Base-by-base conservation (phyloP, 1,284 basidiomycete genomes). In the Sporisorium iseilematis-ciliati region DNA sequence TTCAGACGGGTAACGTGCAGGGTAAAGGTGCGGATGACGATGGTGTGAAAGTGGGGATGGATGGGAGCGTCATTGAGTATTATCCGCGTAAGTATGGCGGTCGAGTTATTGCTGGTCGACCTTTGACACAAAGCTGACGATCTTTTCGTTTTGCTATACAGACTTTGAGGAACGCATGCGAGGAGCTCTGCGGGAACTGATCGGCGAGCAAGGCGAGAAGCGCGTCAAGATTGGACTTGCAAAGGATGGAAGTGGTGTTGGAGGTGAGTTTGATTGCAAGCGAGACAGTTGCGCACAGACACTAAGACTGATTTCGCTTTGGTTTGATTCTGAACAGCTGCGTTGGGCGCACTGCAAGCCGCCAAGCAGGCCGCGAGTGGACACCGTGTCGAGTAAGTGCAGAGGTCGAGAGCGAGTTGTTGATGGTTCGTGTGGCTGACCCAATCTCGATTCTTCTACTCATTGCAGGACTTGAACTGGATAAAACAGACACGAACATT, bases 201-300 rank as follows among this genome's bases (percentile, higher is more conserved):
- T 98, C 12, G 95, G 96, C 7, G 88, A 90, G 43, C 89, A 93
- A 43, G 90, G 92, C 5, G 94, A 94, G 87, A 88, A 89, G 81
- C 88, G 90, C 40, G 90, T 97, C 7, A 89, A 91, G 68, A 93
- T 98, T 78, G 95, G 93, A 23, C 86, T 97, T 79, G 96, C 96
- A 5, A 98, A 97, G 87, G 97, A 99, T 83, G 96, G 97, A 25
- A 95, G 93, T 83, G 97, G 96, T 57, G 94, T 96, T 42, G 96
- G 96, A 82, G 48, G 48, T 20, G 31, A 31, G 48, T 49, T 4
- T 20, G n/a, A n/a, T 31, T 31, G 26, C 23, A 12, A 16, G 2
- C 12, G 29, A 29, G 29, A 11, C 4, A 38, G 35, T 14, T 38
- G 23, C 29, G 10, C 2, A 29, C 12, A n/a, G 26, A 20, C 8